These are phyloP conservation scores for Geotrichum carabidarum DNA, from an alignment of 1,139 yeast species.

Conservation along the genomic window DNA sequence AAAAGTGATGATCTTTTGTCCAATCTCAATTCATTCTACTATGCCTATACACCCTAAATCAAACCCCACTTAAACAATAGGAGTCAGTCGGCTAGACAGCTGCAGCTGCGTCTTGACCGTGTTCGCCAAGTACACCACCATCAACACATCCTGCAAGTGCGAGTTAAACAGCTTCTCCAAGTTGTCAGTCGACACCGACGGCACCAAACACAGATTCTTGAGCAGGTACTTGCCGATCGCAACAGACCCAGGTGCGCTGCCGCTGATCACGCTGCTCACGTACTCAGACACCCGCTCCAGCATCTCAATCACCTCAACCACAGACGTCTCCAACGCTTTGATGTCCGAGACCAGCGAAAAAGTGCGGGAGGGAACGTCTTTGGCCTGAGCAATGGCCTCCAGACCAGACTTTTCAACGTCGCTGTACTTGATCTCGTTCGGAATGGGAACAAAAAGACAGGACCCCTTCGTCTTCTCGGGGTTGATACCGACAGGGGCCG, in stretches of 20 bases:
- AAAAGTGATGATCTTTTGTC: neutral
- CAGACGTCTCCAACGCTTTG: conserved; percentile 49
- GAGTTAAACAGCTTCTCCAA: conserved; percentile 61
- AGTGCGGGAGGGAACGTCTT: conserved; percentile 37
- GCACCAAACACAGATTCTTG: conserved; percentile 56
- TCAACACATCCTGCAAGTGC: conserved; percentile 75
- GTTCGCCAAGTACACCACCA: conserved; percentile 78
- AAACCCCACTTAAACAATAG: conserved; percentile 36
- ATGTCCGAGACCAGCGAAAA: conserved; percentile 42
- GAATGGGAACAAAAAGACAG: conserved; percentile 74
- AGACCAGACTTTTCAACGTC: conserved; percentile 49
- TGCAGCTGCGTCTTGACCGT: conserved; percentile 84
- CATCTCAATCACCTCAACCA: conserved; percentile 52
- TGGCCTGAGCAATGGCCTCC: conserved; percentile 37
- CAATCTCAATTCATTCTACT: no score
- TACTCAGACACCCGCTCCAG: conserved; percentile 53
- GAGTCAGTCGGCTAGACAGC: conserved; percentile 69
- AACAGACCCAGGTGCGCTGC: conserved; percentile 43
- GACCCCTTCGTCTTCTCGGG: conserved; percentile 48
- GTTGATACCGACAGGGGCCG: conserved; percentile 66
- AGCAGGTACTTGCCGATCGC: conserved; percentile 63
- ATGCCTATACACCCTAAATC: no score
- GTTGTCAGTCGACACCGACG: conserved; percentile 55
- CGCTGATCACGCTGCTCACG: conserved; percentile 45
- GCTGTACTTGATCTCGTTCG: conserved; percentile 57